These are phyloP conservation scores for Asterochloris erici DNA, from an alignment of 139 green algal species.

Conservation along the genomic window DNA sequence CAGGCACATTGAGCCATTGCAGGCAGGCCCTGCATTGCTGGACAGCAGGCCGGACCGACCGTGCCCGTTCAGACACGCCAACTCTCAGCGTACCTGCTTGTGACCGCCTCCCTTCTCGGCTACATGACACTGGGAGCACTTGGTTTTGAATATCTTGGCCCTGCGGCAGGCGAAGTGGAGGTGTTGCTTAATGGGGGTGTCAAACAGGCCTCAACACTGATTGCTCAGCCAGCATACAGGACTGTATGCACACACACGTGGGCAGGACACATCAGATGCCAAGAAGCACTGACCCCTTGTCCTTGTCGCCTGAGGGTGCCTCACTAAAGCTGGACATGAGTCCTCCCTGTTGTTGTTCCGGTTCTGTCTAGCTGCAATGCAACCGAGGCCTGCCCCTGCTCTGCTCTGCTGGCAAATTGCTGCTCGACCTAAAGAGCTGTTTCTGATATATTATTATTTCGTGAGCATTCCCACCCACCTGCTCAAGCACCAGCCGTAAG, in stretches of 20 bases:
- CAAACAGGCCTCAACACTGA: neutral
- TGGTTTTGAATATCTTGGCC: conserved; percentile 97
- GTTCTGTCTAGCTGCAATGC: neutral
- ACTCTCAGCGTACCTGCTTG: conserved; percentile 83
- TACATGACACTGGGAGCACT: conserved; percentile 96
- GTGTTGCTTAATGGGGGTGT: neutral
- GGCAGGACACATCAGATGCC: neutral
- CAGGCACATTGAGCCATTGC: neutral
- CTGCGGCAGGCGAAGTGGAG: no score
- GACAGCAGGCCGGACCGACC: neutral
- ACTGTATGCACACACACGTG: neutral
- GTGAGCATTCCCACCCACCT: no score
- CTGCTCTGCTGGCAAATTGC: no score
- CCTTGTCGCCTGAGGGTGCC: conserved; percentile 49
- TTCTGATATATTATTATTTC: no score
- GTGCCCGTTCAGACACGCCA: neutral
- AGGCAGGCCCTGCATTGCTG: neutral
- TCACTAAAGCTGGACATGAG: conserved; percentile 73
- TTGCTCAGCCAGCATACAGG: neutral
- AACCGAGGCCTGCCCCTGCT: no score
- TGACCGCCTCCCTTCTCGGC: conserved; percentile 89
- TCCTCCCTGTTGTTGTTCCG: neutral
- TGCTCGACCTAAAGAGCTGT: no score
- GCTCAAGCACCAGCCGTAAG: no score
- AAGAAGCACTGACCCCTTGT: conserved; percentile 18